phyloP scores from a whole-genome alignment of 306 rosid species.

The Gastrolobium bilobum region DNA sequence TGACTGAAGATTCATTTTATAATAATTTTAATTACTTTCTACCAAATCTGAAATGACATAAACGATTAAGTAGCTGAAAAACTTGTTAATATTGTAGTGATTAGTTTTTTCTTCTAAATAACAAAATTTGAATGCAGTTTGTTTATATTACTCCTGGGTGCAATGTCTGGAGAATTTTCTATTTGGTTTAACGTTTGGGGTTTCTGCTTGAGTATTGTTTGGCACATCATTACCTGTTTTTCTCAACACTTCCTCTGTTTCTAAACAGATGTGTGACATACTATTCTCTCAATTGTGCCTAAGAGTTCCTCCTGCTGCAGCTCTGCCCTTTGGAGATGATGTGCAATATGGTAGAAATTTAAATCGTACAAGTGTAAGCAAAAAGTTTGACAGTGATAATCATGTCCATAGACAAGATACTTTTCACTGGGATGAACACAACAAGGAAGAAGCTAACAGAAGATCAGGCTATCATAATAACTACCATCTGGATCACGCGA shows the following conservation, averaged over 20 bases:
- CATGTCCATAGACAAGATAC: slow-evolving; percentile 52
- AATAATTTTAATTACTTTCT: slow-evolving; percentile 14
- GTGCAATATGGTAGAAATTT: slow-evolving; percentile 57
- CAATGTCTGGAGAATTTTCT: slow-evolving; percentile 35
- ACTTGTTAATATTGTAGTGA: slow-evolving; percentile 5
- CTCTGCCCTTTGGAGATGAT: slow-evolving; percentile 74
- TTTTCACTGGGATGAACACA: slow-evolving; percentile 58
- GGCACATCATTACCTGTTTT: slow-evolving; percentile 5
- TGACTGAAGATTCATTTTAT: slow-evolving; percentile 4
- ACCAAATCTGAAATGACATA: slow-evolving; percentile 30
- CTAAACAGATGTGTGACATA: slow-evolving; percentile 94
- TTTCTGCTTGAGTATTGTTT: slow-evolving; percentile 31
- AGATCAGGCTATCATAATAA: slow-evolving; percentile 58
- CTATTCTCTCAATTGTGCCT: slow-evolving; percentile 95
- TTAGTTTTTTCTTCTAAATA: not conserved
- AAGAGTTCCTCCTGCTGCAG: slow-evolving; percentile 78
- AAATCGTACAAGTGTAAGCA: slow-evolving; percentile 53
- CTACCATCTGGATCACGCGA: slow-evolving; percentile 70
- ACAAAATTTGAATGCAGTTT: slow-evolving; percentile 12
- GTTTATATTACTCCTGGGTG: slow-evolving; percentile 20
- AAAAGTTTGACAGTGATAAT: slow-evolving; percentile 55
- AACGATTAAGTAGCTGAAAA: not conserved
- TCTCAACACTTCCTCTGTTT: slow-evolving; percentile 50
- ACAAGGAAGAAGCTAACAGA: slow-evolving; percentile 65
- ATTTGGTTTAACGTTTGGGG: slow-evolving; percentile 7